phyloP scores from a whole-genome alignment of 2,329 filamentous ascomycete species.

The Zalaria obscura region DNA sequence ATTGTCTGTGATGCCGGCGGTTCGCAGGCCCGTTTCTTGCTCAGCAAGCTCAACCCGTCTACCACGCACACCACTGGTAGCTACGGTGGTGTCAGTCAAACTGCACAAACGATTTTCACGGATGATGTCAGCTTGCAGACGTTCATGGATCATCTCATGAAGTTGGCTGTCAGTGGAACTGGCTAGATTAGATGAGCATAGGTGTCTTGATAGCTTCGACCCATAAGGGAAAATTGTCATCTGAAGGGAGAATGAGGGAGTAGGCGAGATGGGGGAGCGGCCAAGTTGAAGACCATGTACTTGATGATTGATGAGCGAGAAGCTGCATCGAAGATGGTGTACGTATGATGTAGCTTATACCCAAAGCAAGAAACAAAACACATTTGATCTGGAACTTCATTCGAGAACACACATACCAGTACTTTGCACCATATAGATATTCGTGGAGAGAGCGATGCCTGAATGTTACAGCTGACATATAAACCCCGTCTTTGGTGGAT shows the following conservation, averaged over 20 bases:
- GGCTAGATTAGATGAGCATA: slow-evolving; percentile 8
- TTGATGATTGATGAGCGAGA: too few species aligned
- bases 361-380: too few species aligned
- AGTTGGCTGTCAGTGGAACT: slow-evolving; percentile 38
- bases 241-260: background rate
- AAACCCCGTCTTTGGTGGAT: too few species aligned
- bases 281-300: too few species aligned
- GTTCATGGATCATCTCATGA: slow-evolving; percentile 99
- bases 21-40: slow-evolving; percentile 89
- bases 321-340: too few species aligned
- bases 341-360: too few species aligned
- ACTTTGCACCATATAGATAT: too few species aligned
- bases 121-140: slow-evolving; percentile 96
- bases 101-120: slow-evolving; percentile 95
- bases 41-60: slow-evolving; percentile 93
- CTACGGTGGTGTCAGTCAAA: slow-evolving; percentile 74
- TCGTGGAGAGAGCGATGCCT: too few species aligned
- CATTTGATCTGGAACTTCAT: too few species aligned
- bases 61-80: slow-evolving; percentile 82
- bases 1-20: slow-evolving; percentile 98
- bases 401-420: too few species aligned
- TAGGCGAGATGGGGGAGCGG: too few species aligned
- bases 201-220: background rate
- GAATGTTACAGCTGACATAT: too few species aligned
- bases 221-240: background rate